These are phyloP conservation scores for Phytophthora macrochlamydospora DNA, from an alignment of 352 stramenopile species.

Conservation along the genomic window DNA sequence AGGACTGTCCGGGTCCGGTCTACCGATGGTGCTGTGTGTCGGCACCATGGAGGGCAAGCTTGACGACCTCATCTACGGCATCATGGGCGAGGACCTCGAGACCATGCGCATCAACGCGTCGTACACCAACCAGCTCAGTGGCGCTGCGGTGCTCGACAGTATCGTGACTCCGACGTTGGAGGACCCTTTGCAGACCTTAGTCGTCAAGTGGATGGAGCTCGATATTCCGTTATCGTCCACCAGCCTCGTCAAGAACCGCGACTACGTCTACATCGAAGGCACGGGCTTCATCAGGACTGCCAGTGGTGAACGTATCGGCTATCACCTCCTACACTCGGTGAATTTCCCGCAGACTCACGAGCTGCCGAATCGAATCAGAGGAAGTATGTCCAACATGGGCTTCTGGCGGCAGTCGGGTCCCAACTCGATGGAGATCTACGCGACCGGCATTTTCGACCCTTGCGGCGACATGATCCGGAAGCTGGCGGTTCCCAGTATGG, in stretches of 20 bases:
- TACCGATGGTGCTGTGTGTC: constrained; percentile 16
- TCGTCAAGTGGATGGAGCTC: constrained; percentile 40
- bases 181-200: constrained; percentile 36
- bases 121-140: constrained; percentile 11
- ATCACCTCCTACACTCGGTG: constrained; percentile 31
- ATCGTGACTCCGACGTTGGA: constrained; percentile 36
- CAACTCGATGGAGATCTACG: constrained; percentile 17
- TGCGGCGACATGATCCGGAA: constrained; percentile 24
- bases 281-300: constrained; percentile 13
- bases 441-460: constrained; percentile 24
- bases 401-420: constrained; percentile 34
- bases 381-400: constrained; percentile 44
- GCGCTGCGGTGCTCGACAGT: constrained; percentile 41
- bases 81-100: constrained; percentile 23
- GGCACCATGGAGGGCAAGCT: constrained; percentile 22
- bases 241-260: constrained; percentile 24
- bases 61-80: constrained; percentile 39
- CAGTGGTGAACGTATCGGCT: constrained; percentile 23
- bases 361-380: constrained; percentile 26
- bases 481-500: constrained; percentile 9
- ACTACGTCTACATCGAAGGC: constrained; percentile 31
- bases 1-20: background rate
- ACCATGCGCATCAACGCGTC: constrained; percentile 17
- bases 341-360: constrained; percentile 24
- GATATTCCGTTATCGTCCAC: constrained; percentile 16